Evolutionary conservation across 805 yeast genomes (phyloP), one percentile per base, ranked within the genome.

Genomic region (Jamesozyma hellenica): DNA sequence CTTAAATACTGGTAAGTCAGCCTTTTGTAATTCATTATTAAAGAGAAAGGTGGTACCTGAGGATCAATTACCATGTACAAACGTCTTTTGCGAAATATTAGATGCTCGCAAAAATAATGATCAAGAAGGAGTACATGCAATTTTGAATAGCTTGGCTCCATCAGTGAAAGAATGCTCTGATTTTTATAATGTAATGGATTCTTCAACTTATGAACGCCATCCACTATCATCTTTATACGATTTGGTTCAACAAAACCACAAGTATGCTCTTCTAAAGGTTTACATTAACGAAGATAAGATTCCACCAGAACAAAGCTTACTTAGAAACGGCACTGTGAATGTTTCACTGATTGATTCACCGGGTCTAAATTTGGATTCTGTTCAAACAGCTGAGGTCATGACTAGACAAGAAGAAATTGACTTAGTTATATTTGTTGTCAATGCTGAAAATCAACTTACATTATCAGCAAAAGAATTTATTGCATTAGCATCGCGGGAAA

Each of bases 391-490:
- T 1, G 95, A 90, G 55, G 87, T 92, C 0, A 88, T 90, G 58
- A 82, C 96, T 2, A 75, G 96, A 44, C 97, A 92, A 64, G 97
- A 92, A 54, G 98, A 92, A 55, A 92, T 92, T 45, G 99, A 92
- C 58, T 69, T 92, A 48, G 95, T 92, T 3, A 90, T 92, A 1
- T 94, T 92, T 66, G 97, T 94, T 2, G 95, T 92, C 2, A 84
- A 82, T 58, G 94, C 98, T 0, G 97, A 88, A 54, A 94, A 92
- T 53, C 96, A 92, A 56, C 82, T 92, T 56, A 92, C 99, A 0
- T 66, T 87, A 42, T 83, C 95, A 0, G 97, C 96, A 0, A 81
- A 85, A 49, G 99, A 92, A 54, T 94, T 92, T 55, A 85, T 92
- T 39, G 70, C 90, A 2, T 75, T 84, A 29, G 94, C 96, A 1